Conservation (phyloP, 495 filamentous ascomycete species). For the Talaromyces stipitatus region DNA sequence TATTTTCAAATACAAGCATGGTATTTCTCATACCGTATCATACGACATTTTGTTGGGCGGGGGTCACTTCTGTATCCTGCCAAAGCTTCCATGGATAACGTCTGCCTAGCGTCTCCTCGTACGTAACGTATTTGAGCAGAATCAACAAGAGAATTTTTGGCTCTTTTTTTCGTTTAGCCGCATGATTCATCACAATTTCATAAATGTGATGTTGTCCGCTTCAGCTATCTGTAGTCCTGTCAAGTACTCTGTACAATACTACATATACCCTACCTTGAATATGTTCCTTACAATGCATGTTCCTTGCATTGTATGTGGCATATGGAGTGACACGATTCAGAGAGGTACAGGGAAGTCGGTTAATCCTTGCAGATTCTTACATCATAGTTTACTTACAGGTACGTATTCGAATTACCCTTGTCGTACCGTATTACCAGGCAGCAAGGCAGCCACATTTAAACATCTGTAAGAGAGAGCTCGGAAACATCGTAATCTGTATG, state of each 20-base stretch:
- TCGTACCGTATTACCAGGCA: not conserved
- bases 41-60: not conserved
- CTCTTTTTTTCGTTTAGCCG: not conserved
- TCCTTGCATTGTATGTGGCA: not conserved
- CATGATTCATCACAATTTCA: not conserved
- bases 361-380: conserved; percentile 3
- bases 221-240: no score
- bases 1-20: not conserved
- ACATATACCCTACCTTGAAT: no score
- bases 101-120: not conserved
- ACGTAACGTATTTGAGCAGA: not conserved
- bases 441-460: not conserved
- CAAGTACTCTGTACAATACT: no score
- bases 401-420: not conserved
- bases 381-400: not conserved
- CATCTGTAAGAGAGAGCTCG: no score
- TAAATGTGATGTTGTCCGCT: not conserved
- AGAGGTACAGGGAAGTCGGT: not conserved
- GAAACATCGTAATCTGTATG: no score
- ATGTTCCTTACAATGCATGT: not conserved
- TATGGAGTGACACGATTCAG: not conserved
- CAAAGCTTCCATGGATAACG: not conserved
- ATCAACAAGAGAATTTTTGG: not conserved
- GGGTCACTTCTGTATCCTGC: not conserved
- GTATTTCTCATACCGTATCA: not conserved